Evolutionary conservation across 1,284 basidiomycete genomes (phyloP), one percentile per base, ranked within the genome.

Genomic region (Cryptococcus sp.): DNA sequence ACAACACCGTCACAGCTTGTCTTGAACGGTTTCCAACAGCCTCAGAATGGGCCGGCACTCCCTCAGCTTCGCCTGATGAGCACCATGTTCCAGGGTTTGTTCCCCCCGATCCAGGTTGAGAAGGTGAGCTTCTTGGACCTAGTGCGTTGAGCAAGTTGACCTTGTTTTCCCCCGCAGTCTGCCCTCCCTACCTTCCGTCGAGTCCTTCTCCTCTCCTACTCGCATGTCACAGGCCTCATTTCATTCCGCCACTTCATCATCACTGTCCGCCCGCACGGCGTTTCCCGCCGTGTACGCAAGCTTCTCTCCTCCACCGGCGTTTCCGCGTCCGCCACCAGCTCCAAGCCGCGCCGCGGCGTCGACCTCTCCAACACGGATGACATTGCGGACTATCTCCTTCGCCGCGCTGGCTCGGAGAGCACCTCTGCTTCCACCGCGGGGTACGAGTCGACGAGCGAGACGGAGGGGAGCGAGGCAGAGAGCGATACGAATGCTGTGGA

Each of bases 211-310:
- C 80, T 98, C 54, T 87, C 93, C 9, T 98, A 98, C 82, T 91
- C 94, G 75, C 79, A 88, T 18, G 85, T 88, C 18, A 87, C 85
- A 20, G 87, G 86, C 45, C 94, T 93, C 7, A 82, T 99, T 71
- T 93, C 97, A 70, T 86, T 94, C 76, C 85, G 95, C 43, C 95
- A 99, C 79, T 98, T 88, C 75, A 82, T 93, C 66, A 98, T 99
- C 79, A 88, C 90, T 9, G 90, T 99, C 55, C 91, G 93, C 69
- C 89, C 94, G 1, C 89, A 94, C 69, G 95, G 95, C 50, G 87
- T 98, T 18, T 95, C 93, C 16, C 87, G 86, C 70, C 87, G 91
- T 54, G 88, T 99, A n/a, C 85, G 93, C 11, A 87, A 87, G 61
- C 82, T 98, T 33, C 82, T 99, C 52, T 79, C 79, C 35, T 75